These are phyloP conservation scores for Mucor racemosus DNA, from an alignment of 371 early-diverging fungal genomes.

Conservation along the genomic window DNA sequence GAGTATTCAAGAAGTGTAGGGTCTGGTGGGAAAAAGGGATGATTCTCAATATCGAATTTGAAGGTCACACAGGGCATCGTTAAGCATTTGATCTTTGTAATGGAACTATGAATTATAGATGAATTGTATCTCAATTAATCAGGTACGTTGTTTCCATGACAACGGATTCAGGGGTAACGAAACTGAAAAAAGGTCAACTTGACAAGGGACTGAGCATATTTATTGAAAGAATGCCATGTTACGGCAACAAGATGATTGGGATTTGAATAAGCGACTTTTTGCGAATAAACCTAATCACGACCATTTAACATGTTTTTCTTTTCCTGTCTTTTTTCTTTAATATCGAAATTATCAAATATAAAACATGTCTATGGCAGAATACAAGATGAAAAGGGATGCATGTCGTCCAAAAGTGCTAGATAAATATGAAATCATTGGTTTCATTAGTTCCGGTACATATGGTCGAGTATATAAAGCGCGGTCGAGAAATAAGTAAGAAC, in stretches of 20 bases:
- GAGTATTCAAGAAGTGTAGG: neutral
- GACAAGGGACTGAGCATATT: neutral
- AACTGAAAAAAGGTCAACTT: neutral
- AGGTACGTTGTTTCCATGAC: neutral
- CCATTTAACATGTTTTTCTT: neutral
- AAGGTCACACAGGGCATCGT: neutral
- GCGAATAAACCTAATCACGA: neutral
- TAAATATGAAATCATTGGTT: slow-evolving; percentile 87
- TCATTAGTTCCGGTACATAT: slow-evolving; percentile 93
- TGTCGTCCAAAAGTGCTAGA: slow-evolving; percentile 68
- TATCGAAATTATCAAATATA: neutral
- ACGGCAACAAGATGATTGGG: neutral
- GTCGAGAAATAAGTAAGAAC: slow-evolving; percentile 63
- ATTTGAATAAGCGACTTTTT: slow-evolving; percentile 2
- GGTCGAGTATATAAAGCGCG: slow-evolving; percentile 93
- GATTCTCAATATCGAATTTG: neutral
- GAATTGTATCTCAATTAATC: no score
- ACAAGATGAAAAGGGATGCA: slow-evolving; percentile 63
- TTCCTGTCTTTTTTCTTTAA: neutral
- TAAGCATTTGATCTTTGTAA: neutral
- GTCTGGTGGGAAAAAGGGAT: slow-evolving; percentile 1
- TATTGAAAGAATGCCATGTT: neutral
- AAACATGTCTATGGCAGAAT: slow-evolving; percentile 59
- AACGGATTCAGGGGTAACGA: neutral
- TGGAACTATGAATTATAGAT: neutral